A percentile compares a stretch with the other conserved stretches of the same genome.
phyloP scores from a whole-genome alignment of 176 grass and related monocot genomes.

The Ampelocalamus luodianensis region DNA sequence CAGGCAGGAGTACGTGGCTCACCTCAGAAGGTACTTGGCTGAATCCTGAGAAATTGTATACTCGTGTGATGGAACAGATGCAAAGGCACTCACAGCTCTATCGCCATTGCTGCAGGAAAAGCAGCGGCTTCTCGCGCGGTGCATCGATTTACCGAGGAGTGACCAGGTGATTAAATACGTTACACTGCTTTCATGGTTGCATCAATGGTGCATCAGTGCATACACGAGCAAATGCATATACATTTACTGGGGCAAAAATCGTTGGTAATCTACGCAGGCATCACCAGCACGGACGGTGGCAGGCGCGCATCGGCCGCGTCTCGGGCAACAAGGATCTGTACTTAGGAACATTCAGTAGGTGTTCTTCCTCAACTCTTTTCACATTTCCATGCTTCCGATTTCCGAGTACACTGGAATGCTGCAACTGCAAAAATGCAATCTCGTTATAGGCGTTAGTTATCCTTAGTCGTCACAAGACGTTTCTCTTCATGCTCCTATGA shows the following conservation, averaged over 20 bases:
- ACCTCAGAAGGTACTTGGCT: conserved; percentile 64
- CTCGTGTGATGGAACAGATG: neutral
- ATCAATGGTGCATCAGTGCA: too few species aligned
- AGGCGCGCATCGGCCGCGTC: conserved; percentile 82
- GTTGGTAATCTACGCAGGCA: conserved; percentile 44
- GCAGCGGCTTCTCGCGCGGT: conserved; percentile 78
- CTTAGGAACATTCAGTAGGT: conserved; percentile 76
- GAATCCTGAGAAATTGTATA: neutral
- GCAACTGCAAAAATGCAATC: neutral
- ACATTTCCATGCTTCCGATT: conserved; percentile 8
- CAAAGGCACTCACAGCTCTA: neutral
- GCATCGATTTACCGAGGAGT: conserved; percentile 83
- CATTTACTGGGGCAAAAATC: neutral
- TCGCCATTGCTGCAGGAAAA: conserved; percentile 52
- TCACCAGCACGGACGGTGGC: conserved; percentile 84
- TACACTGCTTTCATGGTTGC: neutral
- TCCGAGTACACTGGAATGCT: neutral
- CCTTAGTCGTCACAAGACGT: conserved; percentile 13
- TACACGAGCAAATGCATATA: neutral
- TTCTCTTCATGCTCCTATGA: conserved; percentile 35
- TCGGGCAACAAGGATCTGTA: conserved; percentile 91
- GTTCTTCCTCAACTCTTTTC: neutral
- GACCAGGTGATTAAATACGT: conserved; percentile 55
- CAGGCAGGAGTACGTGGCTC: conserved; percentile 75
- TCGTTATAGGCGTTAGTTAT: neutral